Base-by-base conservation (phyloP, 2,329 filamentous ascomycete species). In the Ascochyta viciae-villosae region DNA sequence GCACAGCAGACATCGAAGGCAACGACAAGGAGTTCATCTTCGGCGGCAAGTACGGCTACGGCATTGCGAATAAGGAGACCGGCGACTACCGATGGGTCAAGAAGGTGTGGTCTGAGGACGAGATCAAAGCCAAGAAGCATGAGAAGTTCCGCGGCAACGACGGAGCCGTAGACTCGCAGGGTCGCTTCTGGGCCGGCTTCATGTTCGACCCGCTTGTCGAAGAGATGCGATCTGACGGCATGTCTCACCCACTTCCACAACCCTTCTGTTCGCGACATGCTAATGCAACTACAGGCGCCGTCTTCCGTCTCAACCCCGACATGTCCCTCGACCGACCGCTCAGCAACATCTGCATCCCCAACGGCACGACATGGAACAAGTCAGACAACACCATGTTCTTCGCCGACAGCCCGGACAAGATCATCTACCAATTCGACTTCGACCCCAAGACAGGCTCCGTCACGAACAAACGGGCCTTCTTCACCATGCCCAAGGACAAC, bases 131-230 rank as follows among this genome's bases (percentile, higher is more conserved):
- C 15, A 78, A 77, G 23, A 82, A 81, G 67, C 76, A 77, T 34
- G 75, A 79, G 52, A 76, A 77, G 22, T 81, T 90, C 73, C 83
- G 89, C 50, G 83, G 83, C 75, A 96, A 96, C 71, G 93, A 96
- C 71, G 92, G 92, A 42, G 89, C 87, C 5, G 87, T 91, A 47
- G 92, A 96, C 71, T 87, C 87, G 24, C 83, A 87, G 60, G 92
- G 93, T 29, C 82, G 91, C 31, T 95, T 94, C 77, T 96, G 91
- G 89, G 82, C 92, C 6, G 91, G 92, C 7, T 85, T 85, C 60
- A 96, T 96, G 90, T 95, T 91, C 60, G 91, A 96, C 70, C 89
- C 91, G 51, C 80, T 87, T 67, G 79, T 69, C 6, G 83, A 88
- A 74, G 84, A 76, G 31, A 57, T 85, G 41, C 83, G 66, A 26